Evolutionary conservation across 805 yeast genomes (phyloP), one percentile per base, ranked within the genome.

Genomic region (Nakazawaea wickerhamii): DNA sequence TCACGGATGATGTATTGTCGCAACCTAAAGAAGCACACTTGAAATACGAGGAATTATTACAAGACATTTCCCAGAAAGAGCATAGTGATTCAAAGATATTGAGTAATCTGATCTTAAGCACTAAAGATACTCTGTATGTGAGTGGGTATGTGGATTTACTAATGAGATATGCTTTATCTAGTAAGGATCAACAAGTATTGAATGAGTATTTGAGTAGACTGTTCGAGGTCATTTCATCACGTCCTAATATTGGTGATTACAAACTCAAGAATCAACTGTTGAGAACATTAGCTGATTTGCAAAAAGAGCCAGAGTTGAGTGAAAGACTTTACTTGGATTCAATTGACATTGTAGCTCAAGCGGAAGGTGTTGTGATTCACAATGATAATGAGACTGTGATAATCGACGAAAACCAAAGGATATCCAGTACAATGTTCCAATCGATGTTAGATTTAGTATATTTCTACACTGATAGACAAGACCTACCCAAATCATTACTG

Each of bases 161-260:
- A 4, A 40, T 66, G 6, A 56, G 75, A 48, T 59, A 60, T 48
- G 70, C 71, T 0, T 34, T 68, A 20, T 58, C 68, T 1, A 54
- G 64, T 4, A 59, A 58, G 1, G 56, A 63, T 25, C 15, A 53
- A 1, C 53, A 52, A 4, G 52, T 54, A 4, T 52, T 60, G 11
- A 48, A 54, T 18, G 47, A 51, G 15, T 50, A 58, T 19, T 49
- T 67, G 7, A 47, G 51, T 10, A 54, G 54, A 25, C 59, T 66
- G 0, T 47, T 66, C 8, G 58, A 57, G 5, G 43, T 68, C 1
- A 44, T 54, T 0, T n/a, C n/a, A n/a, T n/a, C n/a, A n/a, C n/a
- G n/a, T n/a, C n/a, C n/a, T n/a, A n/a, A n/a, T n/a, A 36, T 59
- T 17, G 61, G 64, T 3, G 47, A 58, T 2, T 56, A 58, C 33